Percentiles rank a stretch among this genome's conserved stretches.
Evolutionary conservation across 352 stramenopile species (phyloP).

Genomic region (Stephanocyclus meneghinianus): DNA sequence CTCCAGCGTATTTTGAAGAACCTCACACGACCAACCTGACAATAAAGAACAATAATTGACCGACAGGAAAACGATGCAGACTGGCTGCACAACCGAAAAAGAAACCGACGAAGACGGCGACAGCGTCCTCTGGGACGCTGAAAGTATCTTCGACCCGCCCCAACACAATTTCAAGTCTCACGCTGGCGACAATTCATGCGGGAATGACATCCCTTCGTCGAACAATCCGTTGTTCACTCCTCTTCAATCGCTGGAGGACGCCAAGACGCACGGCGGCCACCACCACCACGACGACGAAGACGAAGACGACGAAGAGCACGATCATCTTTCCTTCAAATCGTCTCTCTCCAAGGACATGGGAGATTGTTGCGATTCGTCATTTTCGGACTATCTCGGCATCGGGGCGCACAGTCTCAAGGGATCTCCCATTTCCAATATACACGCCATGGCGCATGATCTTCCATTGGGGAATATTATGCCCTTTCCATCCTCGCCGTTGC

Average conservation of each 20-base stretch:
- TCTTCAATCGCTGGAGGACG: neutral
- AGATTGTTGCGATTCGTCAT: constrained; percentile 19
- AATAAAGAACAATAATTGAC: too few species aligned
- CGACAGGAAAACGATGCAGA: neutral
- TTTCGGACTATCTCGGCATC: constrained; percentile 38
- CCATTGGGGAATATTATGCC: neutral
- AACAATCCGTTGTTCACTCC: neutral
- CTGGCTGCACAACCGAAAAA: neutral
- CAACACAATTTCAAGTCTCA: neutral
- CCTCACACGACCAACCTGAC: too few species aligned
- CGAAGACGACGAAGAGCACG: constrained; percentile 12
- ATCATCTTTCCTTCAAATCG: constrained; percentile 45
- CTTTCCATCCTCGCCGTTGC: neutral
- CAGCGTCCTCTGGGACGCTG: neutral
- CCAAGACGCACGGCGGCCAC: neutral
- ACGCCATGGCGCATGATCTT: neutral
- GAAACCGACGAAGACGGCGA: neutral
- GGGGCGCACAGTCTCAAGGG: constrained; percentile 5
- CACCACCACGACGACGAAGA: neutral
- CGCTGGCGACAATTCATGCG: neutral
- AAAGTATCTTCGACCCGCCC: neutral
- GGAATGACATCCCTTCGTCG: neutral
- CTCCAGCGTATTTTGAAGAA: too few species aligned
- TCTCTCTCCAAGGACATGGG: constrained; percentile 14
- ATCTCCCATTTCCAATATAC: neutral